Evolutionary conservation across 148 eudicot genomes (phyloP), one percentile per base, ranked within the genome.

Genomic region (Selenicereus undatus): DNA sequence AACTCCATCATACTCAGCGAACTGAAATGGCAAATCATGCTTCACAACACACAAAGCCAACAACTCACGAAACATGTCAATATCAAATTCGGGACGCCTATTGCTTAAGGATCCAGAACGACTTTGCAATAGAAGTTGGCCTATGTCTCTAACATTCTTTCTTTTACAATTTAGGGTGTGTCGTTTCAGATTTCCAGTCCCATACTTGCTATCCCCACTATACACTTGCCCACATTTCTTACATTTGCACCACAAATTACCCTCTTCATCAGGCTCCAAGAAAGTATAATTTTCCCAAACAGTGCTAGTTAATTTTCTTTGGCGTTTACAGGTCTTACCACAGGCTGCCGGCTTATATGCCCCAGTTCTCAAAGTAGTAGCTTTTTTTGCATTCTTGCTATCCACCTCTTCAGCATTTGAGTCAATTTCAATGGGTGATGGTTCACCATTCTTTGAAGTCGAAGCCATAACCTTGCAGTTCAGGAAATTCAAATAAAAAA

Each of bases 1-100:
- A 60, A 77, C 42, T 22, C 21, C 79, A 8, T 60, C 71, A 77
- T 62, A 77, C 29, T 72, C 82, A 54, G 22, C 58, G 39, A 73
- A 56, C 20, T 73, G 72, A 39, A 80, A 58, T 3, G 75, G 65
- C 13, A 79, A 21, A 50, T 70, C 42, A 71, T 70, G 81, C 42
- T 45, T 68, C 16, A 66, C 45, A 20, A 80, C 42, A 13, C 52
- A 69, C 16, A 35, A 3, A 52, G 32, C 3, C 18, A 80, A 0
- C 20, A 80, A 4, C 6, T 56, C 65, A 26, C 7, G 36, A 76
- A 76, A 76, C 35, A 20, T 26, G 1, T 6, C 11, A 45, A 10
- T 7, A 45, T 45, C 50, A 45, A 45, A 45, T 10, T 45, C 50
- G 2, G 13, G 17, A 6, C 29, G n/a, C 0, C 14, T 66, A 24